Evolutionary conservation across 208 protist species (phyloP), one percentile per base, ranked within the genome.

Genomic region (Leishmania lainsoni): DNA sequence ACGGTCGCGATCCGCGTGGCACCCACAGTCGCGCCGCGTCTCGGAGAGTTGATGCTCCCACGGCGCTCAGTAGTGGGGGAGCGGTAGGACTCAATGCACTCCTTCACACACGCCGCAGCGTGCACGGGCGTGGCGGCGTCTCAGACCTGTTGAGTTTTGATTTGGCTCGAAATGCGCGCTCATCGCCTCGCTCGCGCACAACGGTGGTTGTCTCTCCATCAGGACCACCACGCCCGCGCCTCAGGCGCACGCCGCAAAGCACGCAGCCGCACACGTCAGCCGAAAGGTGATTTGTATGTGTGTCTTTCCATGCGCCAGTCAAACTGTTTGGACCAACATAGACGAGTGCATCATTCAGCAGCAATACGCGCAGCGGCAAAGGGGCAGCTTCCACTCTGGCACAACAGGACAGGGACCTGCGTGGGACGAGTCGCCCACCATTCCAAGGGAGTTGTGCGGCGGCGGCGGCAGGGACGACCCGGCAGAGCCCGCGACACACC

Each of bases 311-410:
- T 81, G 52, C 71, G 71, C 79, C 79, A 77, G 78, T 81, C 78
- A 76, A 81, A 76, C 78, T 81, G 78, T 81, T 81, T 81, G 78
- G 78, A 81, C 78, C 78, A 81, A 81, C 78, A 81, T 72, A 81
- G 71, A 81, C 77, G 78, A 77, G 78, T 81, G n/a, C 26, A 65
- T 65, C 26, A 65, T 35, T 32, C n/a, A 26, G 59, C 59, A 26
- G 59, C 59, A 26, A 26, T 26, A 35, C 59, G 6, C 59, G 26
- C 58, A 32, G 52, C 9, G 26, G 59, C 59, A 10, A n/a, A n/a
- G 54, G 3, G n/a, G 51, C 73, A 70, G 49, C n/a, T 2, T 5
- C 14, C 54, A 45, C 54, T 76, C 73, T 76, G 58, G 74, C 74
- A 78, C 74, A 78, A 69, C 74, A 78, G 74, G 74, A 78, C 74